phyloP scores from a whole-genome alignment of 257 asterid species.

The Pogostemon cablin region DNA sequence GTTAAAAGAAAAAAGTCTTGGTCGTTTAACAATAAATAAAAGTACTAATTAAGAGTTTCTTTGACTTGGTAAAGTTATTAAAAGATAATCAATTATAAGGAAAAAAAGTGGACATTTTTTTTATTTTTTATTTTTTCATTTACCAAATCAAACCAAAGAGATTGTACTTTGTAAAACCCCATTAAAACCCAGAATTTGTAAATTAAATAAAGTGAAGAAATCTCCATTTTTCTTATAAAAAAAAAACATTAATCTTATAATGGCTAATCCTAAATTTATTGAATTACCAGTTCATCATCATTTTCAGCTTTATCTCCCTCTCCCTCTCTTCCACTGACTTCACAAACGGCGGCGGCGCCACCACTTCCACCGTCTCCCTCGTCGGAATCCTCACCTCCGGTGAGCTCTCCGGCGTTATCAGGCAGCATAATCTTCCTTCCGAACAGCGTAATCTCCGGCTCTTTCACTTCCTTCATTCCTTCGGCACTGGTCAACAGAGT shows the following conservation, averaged over 20 bases:
- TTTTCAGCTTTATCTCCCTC: conserved; percentile 38
- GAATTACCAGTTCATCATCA: conserved; percentile 50
- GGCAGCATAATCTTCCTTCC: conserved; percentile 70
- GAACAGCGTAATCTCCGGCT: conserved; percentile 65
- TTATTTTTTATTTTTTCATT: not conserved
- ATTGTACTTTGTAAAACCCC: not conserved
- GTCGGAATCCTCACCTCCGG: conserved; percentile 31
- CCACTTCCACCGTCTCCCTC: conserved; percentile 29
- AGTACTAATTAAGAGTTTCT: not conserved
- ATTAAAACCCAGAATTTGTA: conserved; percentile 13
- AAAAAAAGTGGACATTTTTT: no score
- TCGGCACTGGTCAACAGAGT: conserved; percentile 10
- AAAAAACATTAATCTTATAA: no score
- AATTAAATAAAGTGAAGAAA: not conserved
- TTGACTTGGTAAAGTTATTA: not conserved
- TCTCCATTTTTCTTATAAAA: not conserved
- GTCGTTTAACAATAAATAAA: not conserved
- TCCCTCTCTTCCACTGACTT: conserved; percentile 28
- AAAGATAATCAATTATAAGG: not conserved
- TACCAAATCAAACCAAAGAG: conserved; percentile 17
- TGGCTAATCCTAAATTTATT: no score
- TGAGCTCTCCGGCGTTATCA: conserved; percentile 43
- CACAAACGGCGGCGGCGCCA: conserved; percentile 22
- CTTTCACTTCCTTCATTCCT: conserved; percentile 40
- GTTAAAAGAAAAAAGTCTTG: not conserved